Evolutionary conservation across 495 filamentous ascomycete genomes (phyloP).

Genomic region (Neurospora tetrasperma): DNA sequence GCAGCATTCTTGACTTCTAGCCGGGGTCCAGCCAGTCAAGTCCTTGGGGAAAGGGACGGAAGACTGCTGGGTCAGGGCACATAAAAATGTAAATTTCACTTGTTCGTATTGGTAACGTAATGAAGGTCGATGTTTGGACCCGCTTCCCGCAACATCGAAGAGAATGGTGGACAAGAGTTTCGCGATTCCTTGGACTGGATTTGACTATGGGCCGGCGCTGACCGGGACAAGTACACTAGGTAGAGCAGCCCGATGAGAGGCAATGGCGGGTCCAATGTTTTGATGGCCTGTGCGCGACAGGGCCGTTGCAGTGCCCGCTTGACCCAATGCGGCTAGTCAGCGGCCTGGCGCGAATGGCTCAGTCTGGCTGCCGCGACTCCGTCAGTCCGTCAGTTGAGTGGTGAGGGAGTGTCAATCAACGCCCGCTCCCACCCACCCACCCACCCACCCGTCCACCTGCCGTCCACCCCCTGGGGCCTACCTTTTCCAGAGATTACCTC

Average conservation of each 20-base stretch:
- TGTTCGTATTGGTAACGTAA: neutral
- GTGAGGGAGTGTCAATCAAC: neutral
- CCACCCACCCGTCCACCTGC: slow-evolving; percentile 8
- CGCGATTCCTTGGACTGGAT: neutral
- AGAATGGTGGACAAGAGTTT: neutral
- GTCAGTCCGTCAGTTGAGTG: neutral
- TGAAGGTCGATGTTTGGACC: neutral
- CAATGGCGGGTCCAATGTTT: slow-evolving; percentile 5
- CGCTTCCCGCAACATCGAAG: neutral
- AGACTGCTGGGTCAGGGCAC: neutral
- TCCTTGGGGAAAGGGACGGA: neutral
- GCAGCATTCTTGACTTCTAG: neutral
- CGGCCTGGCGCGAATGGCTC: slow-evolving; percentile 19
- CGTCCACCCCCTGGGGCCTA: slow-evolving; percentile 1
- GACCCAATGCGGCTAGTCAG: slow-evolving; percentile 19
- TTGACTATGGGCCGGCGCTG: neutral
- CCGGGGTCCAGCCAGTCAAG: neutral
- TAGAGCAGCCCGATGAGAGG: too few species aligned
- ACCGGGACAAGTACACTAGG: neutral
- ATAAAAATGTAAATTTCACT: neutral
- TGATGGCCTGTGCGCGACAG: slow-evolving; percentile 17
- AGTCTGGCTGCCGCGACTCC: neutral
- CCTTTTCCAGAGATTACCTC: slow-evolving; percentile 1
- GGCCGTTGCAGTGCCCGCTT: slow-evolving; percentile 6
- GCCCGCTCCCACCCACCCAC: slow-evolving; percentile 4